A percentile compares a stretch with the other conserved stretches of the same genome.
phyloP scores from a whole-genome alignment of 2,329 filamentous ascomycete genomes.

The Hypocrella siamensis region DNA sequence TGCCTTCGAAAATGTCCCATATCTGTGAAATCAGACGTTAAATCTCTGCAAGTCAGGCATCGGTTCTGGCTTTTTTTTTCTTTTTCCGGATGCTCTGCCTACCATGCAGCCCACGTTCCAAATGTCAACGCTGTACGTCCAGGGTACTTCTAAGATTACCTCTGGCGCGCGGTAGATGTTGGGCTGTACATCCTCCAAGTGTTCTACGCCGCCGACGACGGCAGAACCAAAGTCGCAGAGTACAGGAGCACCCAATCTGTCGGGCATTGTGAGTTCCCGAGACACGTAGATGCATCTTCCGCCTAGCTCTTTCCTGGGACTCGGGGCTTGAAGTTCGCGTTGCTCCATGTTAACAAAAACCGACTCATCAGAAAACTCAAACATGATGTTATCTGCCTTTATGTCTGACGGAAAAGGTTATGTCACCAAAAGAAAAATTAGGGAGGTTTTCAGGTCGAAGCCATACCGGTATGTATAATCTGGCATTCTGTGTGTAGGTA shows the following conservation, averaged over 20 bases:
- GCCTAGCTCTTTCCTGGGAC: constrained; percentile 23
- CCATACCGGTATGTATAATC: constrained; percentile 27
- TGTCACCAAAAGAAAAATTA: background rate
- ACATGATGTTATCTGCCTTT: constrained; percentile 30
- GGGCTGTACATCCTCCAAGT: constrained; percentile 22
- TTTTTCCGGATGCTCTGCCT: no score
- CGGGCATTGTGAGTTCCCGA: constrained; percentile 18
- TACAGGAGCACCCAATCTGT: constrained; percentile 16
- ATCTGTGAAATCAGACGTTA: no score
- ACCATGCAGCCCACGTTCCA: constrained; percentile 37
- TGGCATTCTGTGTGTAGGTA: constrained; percentile 29
- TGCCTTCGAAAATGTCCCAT: constrained; percentile 32
- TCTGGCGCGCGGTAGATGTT: constrained; percentile 25
- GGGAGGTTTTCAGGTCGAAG: background rate
- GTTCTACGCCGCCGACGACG: constrained; percentile 15
- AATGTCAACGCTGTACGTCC: constrained; percentile 31
- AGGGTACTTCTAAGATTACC: constrained; percentile 28
- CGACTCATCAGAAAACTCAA: constrained; percentile 21
- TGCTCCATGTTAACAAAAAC: constrained; percentile 22
- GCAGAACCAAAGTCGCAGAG: constrained; percentile 35
- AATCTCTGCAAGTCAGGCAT: no score
- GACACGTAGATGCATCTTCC: constrained; percentile 26
- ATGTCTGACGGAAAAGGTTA: constrained; percentile 17
- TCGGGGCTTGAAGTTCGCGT: constrained; percentile 21
- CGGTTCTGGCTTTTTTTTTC: no score